These are phyloP conservation scores for Colletotrichum nymphaeae DNA, from an alignment of 2,329 filamentous ascomycete species.

Conservation along the genomic window DNA sequence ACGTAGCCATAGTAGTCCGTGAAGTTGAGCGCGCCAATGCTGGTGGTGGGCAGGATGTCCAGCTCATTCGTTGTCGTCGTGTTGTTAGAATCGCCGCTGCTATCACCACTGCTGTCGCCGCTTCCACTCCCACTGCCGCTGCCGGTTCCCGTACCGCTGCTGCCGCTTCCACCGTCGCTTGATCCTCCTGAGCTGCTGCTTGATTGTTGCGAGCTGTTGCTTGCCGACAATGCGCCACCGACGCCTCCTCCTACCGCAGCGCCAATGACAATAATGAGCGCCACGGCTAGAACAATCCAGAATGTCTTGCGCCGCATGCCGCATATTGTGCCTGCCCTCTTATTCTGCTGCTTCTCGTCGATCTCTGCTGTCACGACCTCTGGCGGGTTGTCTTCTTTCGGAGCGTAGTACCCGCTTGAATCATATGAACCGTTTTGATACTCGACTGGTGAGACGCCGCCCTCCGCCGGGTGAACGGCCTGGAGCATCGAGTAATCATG, in stretches of 20 bases:
- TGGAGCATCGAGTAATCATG: conserved; percentile 21
- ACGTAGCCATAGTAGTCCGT: conserved; percentile 31
- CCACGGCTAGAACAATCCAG: conserved; percentile 20
- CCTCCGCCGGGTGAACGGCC: not conserved
- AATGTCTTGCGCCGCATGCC: conserved; percentile 30
- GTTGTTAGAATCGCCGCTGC: not conserved
- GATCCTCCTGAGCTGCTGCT: not conserved
- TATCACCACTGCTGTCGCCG: not conserved
- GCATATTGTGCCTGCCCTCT: conserved; percentile 12
- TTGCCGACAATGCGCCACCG: conserved; percentile 10
- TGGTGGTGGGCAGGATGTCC: conserved; percentile 10
- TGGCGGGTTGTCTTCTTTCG: conserved; percentile 9
- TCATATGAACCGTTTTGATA: not conserved
- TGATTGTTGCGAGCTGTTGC: conserved; percentile 19
- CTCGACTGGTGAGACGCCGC: not conserved
- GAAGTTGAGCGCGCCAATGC: conserved; percentile 31
- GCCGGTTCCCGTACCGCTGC: not conserved
- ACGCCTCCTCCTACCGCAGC: conserved; percentile 31
- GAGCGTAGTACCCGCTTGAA: conserved; percentile 6
- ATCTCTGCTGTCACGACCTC: conserved; percentile 3
- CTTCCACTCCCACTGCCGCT: not conserved
- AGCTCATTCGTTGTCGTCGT: conserved; percentile 3
- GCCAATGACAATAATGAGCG: conserved; percentile 20
- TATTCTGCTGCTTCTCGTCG: not conserved
- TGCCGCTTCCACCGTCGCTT: not conserved